A percentile compares a stretch with the other conserved stretches of the same genome.
Evolutionary conservation across 176 grass and related monocot genomes (phyloP).

Genomic region (Panicum miliaceum): DNA sequence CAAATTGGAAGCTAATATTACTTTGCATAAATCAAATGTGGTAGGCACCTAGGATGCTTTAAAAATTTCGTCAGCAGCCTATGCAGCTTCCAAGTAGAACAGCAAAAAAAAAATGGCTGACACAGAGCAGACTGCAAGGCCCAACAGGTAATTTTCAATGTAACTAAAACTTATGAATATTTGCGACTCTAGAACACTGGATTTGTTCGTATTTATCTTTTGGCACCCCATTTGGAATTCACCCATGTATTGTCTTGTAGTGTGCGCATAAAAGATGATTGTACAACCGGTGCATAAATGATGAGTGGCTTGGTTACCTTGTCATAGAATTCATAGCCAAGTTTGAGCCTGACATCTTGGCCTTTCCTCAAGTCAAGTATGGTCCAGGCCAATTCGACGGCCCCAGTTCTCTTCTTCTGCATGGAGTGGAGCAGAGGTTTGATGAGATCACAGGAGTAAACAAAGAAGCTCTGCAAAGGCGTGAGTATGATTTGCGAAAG

Average conservation of each 20-base stretch:
- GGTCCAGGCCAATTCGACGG: slow-evolving; percentile 74
- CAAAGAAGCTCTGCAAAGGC: background rate
- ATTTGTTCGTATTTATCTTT: background rate
- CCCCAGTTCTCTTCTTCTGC: slow-evolving; percentile 56
- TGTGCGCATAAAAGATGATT: background rate
- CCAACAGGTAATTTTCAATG: background rate
- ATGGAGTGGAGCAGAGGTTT: background rate
- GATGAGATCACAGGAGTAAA: background rate
- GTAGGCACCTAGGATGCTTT: background rate
- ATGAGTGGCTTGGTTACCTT: slow-evolving; percentile 54
- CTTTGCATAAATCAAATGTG: background rate
- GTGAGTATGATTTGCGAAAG: background rate
- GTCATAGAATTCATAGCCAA: slow-evolving; percentile 65
- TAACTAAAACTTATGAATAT: too few species aligned
- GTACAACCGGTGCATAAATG: background rate
- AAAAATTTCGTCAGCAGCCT: background rate
- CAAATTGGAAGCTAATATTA: background rate
- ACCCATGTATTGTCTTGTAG: background rate
- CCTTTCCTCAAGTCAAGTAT: slow-evolving; percentile 75
- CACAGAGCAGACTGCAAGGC: background rate
- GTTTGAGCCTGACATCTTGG: slow-evolving; percentile 92
- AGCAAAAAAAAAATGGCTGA: background rate
- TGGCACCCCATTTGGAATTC: too few species aligned
- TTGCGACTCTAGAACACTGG: too few species aligned
- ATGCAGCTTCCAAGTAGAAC: background rate